These are phyloP conservation scores for Agrocybe praecox DNA, from an alignment of 768 basidiomycete genomes.

Conservation along the genomic window DNA sequence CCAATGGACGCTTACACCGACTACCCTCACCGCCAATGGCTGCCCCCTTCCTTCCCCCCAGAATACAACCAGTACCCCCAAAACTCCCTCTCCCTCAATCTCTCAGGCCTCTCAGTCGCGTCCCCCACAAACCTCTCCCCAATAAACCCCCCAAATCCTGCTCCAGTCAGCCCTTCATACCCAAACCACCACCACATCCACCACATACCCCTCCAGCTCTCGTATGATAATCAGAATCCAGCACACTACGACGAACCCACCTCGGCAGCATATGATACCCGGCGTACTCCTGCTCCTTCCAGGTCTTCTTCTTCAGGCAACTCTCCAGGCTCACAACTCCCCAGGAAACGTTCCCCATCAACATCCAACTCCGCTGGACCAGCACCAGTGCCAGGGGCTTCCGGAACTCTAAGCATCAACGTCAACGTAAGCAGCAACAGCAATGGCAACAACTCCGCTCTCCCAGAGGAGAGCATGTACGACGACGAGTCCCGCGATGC, in stretches of 20 bases:
- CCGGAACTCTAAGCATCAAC: slow-evolving; percentile 14
- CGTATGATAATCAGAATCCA: slow-evolving; percentile 29
- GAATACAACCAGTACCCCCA: slow-evolving; percentile 4
- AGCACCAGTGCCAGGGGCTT: neutral
- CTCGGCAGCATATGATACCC: slow-evolving; percentile 26
- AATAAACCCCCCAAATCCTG: no score
- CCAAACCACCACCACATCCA: slow-evolving; percentile 11
- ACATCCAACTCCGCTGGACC: slow-evolving; percentile 35
- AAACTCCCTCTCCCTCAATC: slow-evolving; percentile 60
- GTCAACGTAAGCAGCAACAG: slow-evolving; percentile 10
- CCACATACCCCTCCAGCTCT: slow-evolving; percentile 15
- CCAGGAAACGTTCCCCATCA: slow-evolving; percentile 67
- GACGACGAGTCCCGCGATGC: slow-evolving; percentile 40
- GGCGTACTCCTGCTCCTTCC: slow-evolving; percentile 23
- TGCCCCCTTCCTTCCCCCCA: slow-evolving; percentile 17
- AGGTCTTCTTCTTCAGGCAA: slow-evolving; percentile 51
- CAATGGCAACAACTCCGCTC: slow-evolving; percentile 20
- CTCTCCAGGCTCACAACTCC: slow-evolving; percentile 57
- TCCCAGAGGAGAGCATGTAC: slow-evolving; percentile 43
- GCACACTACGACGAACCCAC: slow-evolving; percentile 26
- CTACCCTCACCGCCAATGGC: slow-evolving; percentile 18
- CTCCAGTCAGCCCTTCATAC: no score
- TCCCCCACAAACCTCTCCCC: slow-evolving; percentile 71
- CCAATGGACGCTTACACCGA: slow-evolving; percentile 11
- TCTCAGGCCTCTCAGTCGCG: slow-evolving; percentile 65